Evolutionary conservation across 441 rosid genomes (phyloP).

Genomic region (Adansonia grandidieri): DNA sequence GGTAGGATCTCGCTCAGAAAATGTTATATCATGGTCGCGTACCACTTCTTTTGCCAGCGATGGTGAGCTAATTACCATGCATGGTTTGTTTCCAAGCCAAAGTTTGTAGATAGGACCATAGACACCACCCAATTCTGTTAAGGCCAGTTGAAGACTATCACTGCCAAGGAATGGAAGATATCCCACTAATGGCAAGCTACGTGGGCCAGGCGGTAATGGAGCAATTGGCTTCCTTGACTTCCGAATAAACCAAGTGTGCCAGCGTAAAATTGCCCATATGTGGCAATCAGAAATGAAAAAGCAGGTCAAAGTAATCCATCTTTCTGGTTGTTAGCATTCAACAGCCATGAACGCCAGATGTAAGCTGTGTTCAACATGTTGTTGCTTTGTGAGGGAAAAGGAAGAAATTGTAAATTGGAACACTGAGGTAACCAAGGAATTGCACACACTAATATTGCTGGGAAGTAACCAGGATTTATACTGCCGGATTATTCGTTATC

Average conservation of each 20-base stretch:
- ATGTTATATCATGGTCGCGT: slow-evolving; percentile 50
- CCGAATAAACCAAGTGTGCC: not conserved
- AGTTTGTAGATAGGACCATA: slow-evolving; percentile 64
- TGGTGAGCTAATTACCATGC: slow-evolving; percentile 54
- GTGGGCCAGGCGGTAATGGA: slow-evolving; percentile 62
- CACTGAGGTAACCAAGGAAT: not conserved
- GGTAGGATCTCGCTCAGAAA: slow-evolving; percentile 52
- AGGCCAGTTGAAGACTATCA: slow-evolving; percentile 44
- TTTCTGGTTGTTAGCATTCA: not conserved
- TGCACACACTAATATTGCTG: not conserved
- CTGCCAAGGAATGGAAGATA: slow-evolving; percentile 66
- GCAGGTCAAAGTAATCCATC: not conserved
- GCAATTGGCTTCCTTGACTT: not conserved
- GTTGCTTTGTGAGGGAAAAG: not conserved
- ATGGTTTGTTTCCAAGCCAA: slow-evolving; percentile 50
- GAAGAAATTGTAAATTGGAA: not conserved
- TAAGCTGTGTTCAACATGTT: not conserved
- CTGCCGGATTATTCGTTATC: too few species aligned
- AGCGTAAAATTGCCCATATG: not conserved
- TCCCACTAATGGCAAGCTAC: slow-evolving; percentile 61
- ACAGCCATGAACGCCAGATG: not conserved
- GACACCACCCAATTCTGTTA: slow-evolving; percentile 38
- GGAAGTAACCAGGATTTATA: not conserved
- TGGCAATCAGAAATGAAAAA: slow-evolving; percentile 16
- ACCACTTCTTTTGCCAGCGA: slow-evolving; percentile 53